Evolutionary conservation across 75 land plant species (phyloP), one percentile per base, ranked within the genome.

Genomic region (Selaginella moellendorffii): DNA sequence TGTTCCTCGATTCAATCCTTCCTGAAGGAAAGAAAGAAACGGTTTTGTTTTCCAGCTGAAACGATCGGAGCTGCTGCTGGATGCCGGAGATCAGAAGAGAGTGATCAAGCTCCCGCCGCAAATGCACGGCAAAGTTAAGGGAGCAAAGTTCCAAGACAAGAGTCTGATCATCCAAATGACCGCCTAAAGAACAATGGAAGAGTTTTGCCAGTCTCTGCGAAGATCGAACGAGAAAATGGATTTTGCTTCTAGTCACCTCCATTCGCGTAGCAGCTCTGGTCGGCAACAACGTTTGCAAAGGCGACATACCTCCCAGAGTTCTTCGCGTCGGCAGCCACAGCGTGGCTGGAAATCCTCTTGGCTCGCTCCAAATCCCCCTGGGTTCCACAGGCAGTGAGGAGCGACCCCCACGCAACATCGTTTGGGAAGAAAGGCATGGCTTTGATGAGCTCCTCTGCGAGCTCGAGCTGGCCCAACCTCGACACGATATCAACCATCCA

Each of bases 81-180:
- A 87, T 74, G 92, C 88, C 26, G 97, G 97, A 20, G 97, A 91
- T 42, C 97, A 91, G 65, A 81, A 92, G 31, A 81, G 92, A 18
- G 80, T 81, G 24, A 79, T 91, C 27, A 51, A 24, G 26, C 61
- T 91, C 63, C 97, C 97, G 27, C 26, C 66, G 0, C 64, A 62
- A 61, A 73, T 91, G 75, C 82, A 81, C 65, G 97, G 97, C 30
- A 91, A 85, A 68, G 97, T 91, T 1, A 68, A 69, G 12, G 97
- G 88, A 42, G 97, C 97, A 23, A 91, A 87, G 60, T 91, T 91
- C 62, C 65, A 74, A 23, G 84, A 78, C 25, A 77, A 81, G 65
- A 84, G 67, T 66, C 81, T 91, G 61, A 64, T 82, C 18, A 74
- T 91, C 10, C 84, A 79, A 54, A 74, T 85, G 73, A 70, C n/a